A percentile compares a stretch with the other conserved stretches of the same genome.
phyloP scores from a whole-genome alignment of 129 eudicot species.

The Flaveria robusta region DNA sequence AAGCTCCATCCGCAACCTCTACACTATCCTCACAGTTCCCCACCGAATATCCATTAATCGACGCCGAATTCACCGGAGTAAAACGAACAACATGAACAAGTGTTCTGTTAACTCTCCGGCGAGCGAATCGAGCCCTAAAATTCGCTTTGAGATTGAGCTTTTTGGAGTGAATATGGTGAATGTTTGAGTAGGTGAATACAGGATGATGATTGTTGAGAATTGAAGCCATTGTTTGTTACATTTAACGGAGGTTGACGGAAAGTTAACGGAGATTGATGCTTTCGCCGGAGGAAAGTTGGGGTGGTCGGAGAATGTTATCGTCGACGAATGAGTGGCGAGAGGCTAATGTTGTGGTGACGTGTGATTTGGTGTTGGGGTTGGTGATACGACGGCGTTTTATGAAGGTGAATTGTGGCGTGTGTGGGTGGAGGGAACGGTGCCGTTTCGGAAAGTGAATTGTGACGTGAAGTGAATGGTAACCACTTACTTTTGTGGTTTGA shows the following conservation, averaged over 20 bases:
- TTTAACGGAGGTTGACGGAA: slow-evolving; percentile 7
- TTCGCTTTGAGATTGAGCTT: slow-evolving; percentile 11
- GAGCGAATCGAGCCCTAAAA: neutral
- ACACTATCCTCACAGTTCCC: slow-evolving; percentile 24
- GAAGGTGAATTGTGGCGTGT: slow-evolving; percentile 16
- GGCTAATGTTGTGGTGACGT: slow-evolving; percentile 35
- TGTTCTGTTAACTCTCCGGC: slow-evolving; percentile 31
- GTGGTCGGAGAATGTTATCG: slow-evolving; percentile 22
- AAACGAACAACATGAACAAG: slow-evolving; percentile 12
- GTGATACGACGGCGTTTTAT: slow-evolving; percentile 9
- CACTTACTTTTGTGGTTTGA: slow-evolving; percentile 28
- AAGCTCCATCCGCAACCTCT: slow-evolving; percentile 25
- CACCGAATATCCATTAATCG: slow-evolving; percentile 55
- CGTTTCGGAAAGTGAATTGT: slow-evolving; percentile 16
- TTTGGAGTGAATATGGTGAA: slow-evolving; percentile 5
- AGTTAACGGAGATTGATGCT: neutral
- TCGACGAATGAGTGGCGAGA: slow-evolving; percentile 39
- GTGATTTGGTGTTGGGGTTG: neutral
- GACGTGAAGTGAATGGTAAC: slow-evolving; percentile 34
- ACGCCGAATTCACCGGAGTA: slow-evolving; percentile 43
- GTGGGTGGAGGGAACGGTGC: slow-evolving; percentile 6
- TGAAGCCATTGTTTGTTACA: slow-evolving; percentile 42
- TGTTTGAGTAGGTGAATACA: slow-evolving; percentile 20
- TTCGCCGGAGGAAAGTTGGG: slow-evolving; percentile 3
- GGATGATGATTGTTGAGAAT: slow-evolving; percentile 34